Base-by-base conservation (phyloP, 345 rosid genomes). In the Erysimum cheiranthoides region DNA sequence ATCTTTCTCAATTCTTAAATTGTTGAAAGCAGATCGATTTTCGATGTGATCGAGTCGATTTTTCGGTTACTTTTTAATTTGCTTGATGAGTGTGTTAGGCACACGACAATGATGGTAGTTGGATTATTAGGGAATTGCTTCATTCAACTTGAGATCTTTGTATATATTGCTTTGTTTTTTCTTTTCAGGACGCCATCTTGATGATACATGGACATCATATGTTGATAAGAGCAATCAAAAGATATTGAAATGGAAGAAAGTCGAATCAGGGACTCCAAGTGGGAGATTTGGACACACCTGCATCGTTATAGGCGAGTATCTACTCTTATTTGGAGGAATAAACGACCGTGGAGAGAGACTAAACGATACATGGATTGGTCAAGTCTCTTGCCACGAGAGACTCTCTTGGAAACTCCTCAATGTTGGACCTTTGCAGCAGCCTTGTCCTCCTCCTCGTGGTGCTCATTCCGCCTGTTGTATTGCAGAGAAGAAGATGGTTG, bases 241-340 rank as follows among this genome's bases (percentile, higher is more conserved):
- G 39, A 81, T 31, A 34, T 36, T 85, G 67, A 79, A 65, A 46
- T 95, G 97, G 97, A 86, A 81, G 66, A 95, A 85, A 84, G 84
- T 90, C 6, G 77, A 77, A 38, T 78, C 90, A 8, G 96, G 95
- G 25, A 82, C 81, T 57, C 99, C 93, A 2, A 89, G 96, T 60
- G 97, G 99, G 51, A 86, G 99, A 82, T 95, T 95, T 21, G 99
- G 99, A 45, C 99, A 95, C 68, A 81, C 97, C 8, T 89, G 97
- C 76, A 81, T 88, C 2, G 84, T 79, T 31, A 73, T 89, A 21
- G 88, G 86, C 5, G 80, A 88, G 68, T 14, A 57, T 68, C 84
- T 95, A 38, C 82, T 95, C 36, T 82, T 95, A 7, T 95, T 92
- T 12, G 99, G 99, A 73, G 99, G 99, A 61, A 92, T 95, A 64